These are phyloP conservation scores for Pythium myriotylum DNA, from an alignment of 352 stramenopile species.

Conservation along the genomic window DNA sequence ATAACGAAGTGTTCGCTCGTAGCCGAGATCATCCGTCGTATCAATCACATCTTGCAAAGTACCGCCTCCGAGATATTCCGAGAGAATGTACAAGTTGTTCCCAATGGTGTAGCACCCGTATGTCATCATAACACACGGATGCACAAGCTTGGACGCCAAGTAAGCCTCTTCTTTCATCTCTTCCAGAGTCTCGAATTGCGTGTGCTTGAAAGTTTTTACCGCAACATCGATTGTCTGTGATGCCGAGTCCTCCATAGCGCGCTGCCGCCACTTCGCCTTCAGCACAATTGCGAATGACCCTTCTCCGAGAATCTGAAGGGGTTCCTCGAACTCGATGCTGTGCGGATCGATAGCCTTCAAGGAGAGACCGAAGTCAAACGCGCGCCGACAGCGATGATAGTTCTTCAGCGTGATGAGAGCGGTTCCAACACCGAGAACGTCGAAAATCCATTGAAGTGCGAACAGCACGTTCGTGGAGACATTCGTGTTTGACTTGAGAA, in stretches of 20 bases:
- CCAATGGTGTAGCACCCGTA: slow-evolving; percentile 83
- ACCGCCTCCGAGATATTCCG: slow-evolving; percentile 77
- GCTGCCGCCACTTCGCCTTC: slow-evolving; percentile 72
- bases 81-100: slow-evolving; percentile 84
- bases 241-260: slow-evolving; percentile 42
- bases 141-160: slow-evolving; percentile 72
- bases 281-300: slow-evolving; percentile 79
- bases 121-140: slow-evolving; percentile 84
- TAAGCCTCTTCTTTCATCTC: slow-evolving; percentile 85
- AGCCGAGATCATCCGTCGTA: slow-evolving; percentile 45
- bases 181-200: slow-evolving; percentile 73
- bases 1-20: slow-evolving; percentile 70
- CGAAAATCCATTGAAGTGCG: slow-evolving; percentile 66
- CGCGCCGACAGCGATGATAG: slow-evolving; percentile 68
- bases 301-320: slow-evolving; percentile 78
- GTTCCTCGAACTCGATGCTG: slow-evolving; percentile 81
- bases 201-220: slow-evolving; percentile 85
- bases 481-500: slow-evolving; percentile 38
- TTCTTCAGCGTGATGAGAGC: slow-evolving; percentile 75
- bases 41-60: slow-evolving; percentile 82
- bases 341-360: slow-evolving; percentile 78
- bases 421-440: slow-evolving; percentile 65
- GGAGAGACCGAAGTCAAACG: slow-evolving; percentile 78
- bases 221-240: slow-evolving; percentile 65
- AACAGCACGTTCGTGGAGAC: slow-evolving; percentile 41